phyloP scores from a whole-genome alignment of 2,329 filamentous ascomycete species.

The Alternaria alternata region DNA sequence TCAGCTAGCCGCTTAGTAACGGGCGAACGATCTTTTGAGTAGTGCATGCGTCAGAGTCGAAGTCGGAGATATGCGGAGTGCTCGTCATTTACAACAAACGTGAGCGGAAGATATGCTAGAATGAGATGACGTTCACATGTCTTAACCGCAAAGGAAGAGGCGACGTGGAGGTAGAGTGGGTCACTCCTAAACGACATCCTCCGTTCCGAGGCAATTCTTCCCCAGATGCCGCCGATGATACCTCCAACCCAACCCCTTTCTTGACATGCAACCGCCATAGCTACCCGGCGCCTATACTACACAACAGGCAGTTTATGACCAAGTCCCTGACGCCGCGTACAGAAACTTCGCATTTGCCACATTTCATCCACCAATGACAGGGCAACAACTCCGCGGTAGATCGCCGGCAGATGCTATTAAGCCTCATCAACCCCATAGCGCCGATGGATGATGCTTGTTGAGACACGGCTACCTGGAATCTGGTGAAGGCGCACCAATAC shows the following conservation, averaged over 20 bases:
- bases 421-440: not conserved
- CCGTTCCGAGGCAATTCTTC: not conserved
- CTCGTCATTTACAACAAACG: not conserved
- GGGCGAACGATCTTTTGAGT: not conserved
- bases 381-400: not conserved
- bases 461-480: not conserved
- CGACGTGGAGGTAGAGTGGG: constrained; percentile 2
- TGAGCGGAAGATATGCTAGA: not conserved
- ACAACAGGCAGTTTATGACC: not conserved
- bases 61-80: not conserved
- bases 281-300: not conserved
- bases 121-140: not conserved
- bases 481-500: not conserved
- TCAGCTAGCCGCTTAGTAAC: too few species aligned
- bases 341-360: constrained; percentile 6
- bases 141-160: not conserved
- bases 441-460: constrained; percentile 8
- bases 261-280: not conserved
- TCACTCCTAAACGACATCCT: not conserved
- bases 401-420: not conserved
- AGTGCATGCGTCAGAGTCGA: not conserved
- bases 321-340: not conserved
- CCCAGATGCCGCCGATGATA: not conserved
- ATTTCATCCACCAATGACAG: constrained; percentile 18
- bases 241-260: not conserved